These are phyloP conservation scores for Mycosarcoma maydis DNA, from an alignment of 1,284 basidiomycete species.

Conservation along the genomic window DNA sequence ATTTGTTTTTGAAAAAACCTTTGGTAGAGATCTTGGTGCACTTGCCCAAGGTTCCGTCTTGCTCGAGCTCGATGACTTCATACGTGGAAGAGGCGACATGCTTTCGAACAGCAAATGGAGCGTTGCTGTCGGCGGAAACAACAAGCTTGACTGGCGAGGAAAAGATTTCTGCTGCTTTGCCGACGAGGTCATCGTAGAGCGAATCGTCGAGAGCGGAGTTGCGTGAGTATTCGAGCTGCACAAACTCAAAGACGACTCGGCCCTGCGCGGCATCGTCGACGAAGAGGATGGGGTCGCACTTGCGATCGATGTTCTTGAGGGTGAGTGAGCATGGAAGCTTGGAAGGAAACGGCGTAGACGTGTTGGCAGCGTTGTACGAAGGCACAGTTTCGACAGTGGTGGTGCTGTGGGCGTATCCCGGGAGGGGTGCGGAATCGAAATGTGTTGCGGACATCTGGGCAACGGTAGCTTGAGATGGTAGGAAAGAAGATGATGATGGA, in stretches of 20 bases:
- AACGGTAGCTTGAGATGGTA: background rate
- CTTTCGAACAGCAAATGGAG: constrained; percentile 36
- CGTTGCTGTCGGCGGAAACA: constrained; percentile 13
- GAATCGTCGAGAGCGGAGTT: constrained; percentile 13
- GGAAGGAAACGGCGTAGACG: constrained; percentile 28
- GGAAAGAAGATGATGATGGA: constrained; percentile 11
- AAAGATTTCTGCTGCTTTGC: constrained; percentile 19
- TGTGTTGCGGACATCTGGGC: constrained; percentile 18
- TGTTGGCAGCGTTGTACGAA: constrained; percentile 33
- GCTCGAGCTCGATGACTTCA: constrained; percentile 35
- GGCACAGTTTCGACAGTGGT: constrained; percentile 35
- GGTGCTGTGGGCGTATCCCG: constrained; percentile 32
- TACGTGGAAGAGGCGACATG: constrained; percentile 45
- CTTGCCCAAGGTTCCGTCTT: constrained; percentile 25
- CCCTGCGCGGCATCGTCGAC: constrained; percentile 16
- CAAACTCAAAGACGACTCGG: constrained; percentile 32
- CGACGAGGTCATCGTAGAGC: constrained; percentile 28
- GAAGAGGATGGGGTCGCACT: constrained; percentile 31
- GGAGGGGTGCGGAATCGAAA: constrained; percentile 5
- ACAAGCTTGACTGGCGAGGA: constrained; percentile 28
- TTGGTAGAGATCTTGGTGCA: constrained; percentile 44
- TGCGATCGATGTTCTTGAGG: constrained; percentile 43
- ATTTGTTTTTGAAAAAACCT: constrained; percentile 48
- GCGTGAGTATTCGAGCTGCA: constrained; percentile 29
- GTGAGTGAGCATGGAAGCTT: constrained; percentile 33